These are phyloP conservation scores for Naganishia friedmannii DNA, from an alignment of 768 basidiomycete species.

Conservation along the genomic window DNA sequence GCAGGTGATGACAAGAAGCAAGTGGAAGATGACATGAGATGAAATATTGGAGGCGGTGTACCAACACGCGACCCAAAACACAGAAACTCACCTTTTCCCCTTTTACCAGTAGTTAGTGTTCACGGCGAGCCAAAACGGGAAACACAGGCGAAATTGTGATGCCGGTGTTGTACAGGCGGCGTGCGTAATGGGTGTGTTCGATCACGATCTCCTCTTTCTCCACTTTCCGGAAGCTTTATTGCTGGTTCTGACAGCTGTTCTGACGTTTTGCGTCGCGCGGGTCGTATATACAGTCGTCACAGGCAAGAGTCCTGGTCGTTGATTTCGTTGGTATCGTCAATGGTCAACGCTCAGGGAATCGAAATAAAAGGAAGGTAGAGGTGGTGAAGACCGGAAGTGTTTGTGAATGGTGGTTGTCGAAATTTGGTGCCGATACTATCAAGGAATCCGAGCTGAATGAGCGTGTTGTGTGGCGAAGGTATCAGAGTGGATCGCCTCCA, in stretches of 20 bases:
- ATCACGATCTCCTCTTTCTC: not conserved
- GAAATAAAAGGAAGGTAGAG: not conserved
- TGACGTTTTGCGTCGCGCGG: not conserved
- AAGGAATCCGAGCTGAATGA: not conserved
- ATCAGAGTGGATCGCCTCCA: not conserved
- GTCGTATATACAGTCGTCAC: not conserved
- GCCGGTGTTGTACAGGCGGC: not conserved
- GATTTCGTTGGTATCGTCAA: too few species aligned
- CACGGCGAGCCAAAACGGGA: constrained; percentile 14
- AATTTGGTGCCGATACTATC: not conserved
- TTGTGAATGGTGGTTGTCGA: not conserved
- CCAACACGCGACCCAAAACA: not conserved
- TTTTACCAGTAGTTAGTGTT: too few species aligned
- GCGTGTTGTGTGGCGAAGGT: not conserved
- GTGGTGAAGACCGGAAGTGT: not conserved
- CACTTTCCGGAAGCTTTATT: not conserved
- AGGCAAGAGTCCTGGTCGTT: too few species aligned
- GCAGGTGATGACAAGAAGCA: not conserved
- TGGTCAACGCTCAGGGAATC: too few species aligned
- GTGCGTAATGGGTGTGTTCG: constrained; percentile 1
- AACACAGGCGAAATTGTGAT: not conserved
- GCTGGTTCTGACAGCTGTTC: not conserved
- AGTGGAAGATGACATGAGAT: not conserved
- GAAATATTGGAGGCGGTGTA: constrained; percentile 14
- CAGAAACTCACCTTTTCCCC: constrained; percentile 1